Evolutionary conservation across 306 rosid genomes (phyloP).

Genomic region (Fagus sylvatica): DNA sequence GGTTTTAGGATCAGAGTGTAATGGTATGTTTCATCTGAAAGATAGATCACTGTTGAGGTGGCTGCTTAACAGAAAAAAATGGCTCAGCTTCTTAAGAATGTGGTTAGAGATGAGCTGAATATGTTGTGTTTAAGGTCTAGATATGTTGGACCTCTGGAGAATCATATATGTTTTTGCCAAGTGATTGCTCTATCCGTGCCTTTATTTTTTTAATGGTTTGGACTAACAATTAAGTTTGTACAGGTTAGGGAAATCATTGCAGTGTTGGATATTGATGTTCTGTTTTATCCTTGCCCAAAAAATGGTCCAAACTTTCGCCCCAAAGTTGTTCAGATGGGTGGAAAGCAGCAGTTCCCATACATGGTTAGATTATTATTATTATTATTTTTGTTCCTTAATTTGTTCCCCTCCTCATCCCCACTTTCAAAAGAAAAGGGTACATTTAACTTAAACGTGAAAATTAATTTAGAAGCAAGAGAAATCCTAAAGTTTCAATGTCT

Average conservation of each 20-base stretch:
- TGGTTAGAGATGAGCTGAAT: neutral
- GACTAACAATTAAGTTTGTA: slow-evolving; percentile 27
- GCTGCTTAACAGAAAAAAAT: neutral
- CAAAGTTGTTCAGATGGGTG: slow-evolving; percentile 85
- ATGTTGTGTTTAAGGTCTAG: neutral
- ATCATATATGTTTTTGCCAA: neutral
- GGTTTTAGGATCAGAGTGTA: neutral
- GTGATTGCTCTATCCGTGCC: neutral
- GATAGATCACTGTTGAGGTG: neutral
- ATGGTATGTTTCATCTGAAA: neutral
- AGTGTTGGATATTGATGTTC: slow-evolving; percentile 87
- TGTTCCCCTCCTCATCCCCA: neutral
- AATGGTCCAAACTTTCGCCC: slow-evolving; percentile 89
- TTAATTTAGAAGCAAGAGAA: slow-evolving; percentile 13
- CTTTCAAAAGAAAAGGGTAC: neutral
- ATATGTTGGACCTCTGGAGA: slow-evolving; percentile 17
- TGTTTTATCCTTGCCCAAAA: slow-evolving; percentile 91
- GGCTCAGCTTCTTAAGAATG: neutral
- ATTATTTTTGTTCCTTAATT: neutral
- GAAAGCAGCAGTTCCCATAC: slow-evolving; percentile 91
- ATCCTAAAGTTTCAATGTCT: neutral
- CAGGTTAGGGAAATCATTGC: slow-evolving; percentile 97
- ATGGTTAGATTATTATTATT: slow-evolving; percentile 59
- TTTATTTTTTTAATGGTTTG: slow-evolving; percentile 11
- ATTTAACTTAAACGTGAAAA: neutral